Base-by-base conservation (phyloP, 1,139 yeast genomes). In the Hansenula sp. region DNA sequence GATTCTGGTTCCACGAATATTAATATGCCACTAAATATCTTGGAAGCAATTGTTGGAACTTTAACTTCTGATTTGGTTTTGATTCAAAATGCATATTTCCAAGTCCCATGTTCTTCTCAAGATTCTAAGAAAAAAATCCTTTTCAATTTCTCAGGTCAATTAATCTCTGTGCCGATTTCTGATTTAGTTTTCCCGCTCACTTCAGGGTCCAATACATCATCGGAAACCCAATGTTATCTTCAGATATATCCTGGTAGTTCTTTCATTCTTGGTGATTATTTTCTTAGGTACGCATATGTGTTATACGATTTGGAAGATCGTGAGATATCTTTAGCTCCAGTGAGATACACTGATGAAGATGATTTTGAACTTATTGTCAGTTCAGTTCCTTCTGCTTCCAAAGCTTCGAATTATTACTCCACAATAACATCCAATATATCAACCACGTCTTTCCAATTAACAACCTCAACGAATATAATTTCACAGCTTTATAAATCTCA, bases 271-370 rank as follows among this genome's bases (percentile, higher is more conserved):
- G 96, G 96, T 38, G 96, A 87, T 62, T 76, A 82, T 29, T 81
- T 88, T 65, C 66, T 90, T 55, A 74, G 88, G 48, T 71, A 77
- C 42, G 90, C 87, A 9, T 89, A 89, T 60, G 77, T 82, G 44
- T 96, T 88, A 36, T 88, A 77, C 55, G 94, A 90, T 62, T 67
- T 88, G 50, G 90, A 84, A 29, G 77, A 76, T 50, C 64, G 68
- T 43, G 79, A 81, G 57, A 70, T 89, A 27, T 81, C 84, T 0
- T 47, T 90, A 43, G 96, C 94, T 1, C 87, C 77, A 53, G 84
- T 81, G 7, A 66, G 65, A 33, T 63, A 52, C 43, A 44, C 76
- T 10, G 53, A 57, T 25, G 63, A 64, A 6, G 74, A 71, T 44
- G 61, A 72, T 41, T 70, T 80, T 39, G 77, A 74, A 48, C 66